phyloP scores from a whole-genome alignment of 306 rosid species.

The Oemleria cerasiformis region DNA sequence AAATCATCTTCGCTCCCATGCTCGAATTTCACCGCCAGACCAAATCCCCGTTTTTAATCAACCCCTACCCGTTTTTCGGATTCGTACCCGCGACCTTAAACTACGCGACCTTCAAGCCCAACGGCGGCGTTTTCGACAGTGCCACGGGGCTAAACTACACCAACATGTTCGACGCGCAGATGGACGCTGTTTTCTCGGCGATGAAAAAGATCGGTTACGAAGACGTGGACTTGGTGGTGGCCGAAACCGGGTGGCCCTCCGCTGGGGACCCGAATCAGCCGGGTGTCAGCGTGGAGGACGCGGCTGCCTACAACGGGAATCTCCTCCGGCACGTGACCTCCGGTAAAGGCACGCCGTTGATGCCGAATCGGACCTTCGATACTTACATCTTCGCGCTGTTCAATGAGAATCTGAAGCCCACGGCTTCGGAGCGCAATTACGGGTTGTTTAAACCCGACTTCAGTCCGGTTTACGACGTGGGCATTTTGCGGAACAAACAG shows the following conservation, averaged over 20 bases:
- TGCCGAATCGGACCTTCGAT: slow-evolving; percentile 70
- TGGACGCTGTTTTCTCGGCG: slow-evolving; percentile 85
- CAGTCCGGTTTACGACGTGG: slow-evolving; percentile 64
- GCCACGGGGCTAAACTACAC: slow-evolving; percentile 56
- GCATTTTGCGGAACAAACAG: slow-evolving; percentile 43
- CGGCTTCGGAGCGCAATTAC: slow-evolving; percentile 62
- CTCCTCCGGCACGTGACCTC: slow-evolving; percentile 62
- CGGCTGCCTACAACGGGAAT: slow-evolving; percentile 65
- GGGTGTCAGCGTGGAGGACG: slow-evolving; percentile 58
- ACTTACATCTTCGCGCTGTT: slow-evolving; percentile 67
- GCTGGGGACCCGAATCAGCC: slow-evolving; percentile 69
- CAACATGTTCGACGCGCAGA: slow-evolving; percentile 88
- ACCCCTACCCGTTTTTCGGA: slow-evolving; percentile 88
- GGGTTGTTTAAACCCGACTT: slow-evolving; percentile 76
- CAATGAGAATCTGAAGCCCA: slow-evolving; percentile 68
- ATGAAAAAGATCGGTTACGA: slow-evolving; percentile 73
- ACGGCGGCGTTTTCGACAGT: slow-evolving; percentile 70
- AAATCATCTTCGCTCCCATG: slow-evolving; percentile 55
- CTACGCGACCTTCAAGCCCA: slow-evolving; percentile 65
- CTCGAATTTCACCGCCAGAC: slow-evolving; percentile 57
- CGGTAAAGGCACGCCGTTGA: slow-evolving; percentile 78
- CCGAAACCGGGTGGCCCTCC: slow-evolving; percentile 89
- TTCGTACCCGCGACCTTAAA: slow-evolving; percentile 27
- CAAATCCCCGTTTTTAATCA: slow-evolving; percentile 64
- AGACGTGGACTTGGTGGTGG: slow-evolving; percentile 69